Base-by-base conservation (phyloP, 108 stramenopile genomes). In the Fistulifera solaris region DNA sequence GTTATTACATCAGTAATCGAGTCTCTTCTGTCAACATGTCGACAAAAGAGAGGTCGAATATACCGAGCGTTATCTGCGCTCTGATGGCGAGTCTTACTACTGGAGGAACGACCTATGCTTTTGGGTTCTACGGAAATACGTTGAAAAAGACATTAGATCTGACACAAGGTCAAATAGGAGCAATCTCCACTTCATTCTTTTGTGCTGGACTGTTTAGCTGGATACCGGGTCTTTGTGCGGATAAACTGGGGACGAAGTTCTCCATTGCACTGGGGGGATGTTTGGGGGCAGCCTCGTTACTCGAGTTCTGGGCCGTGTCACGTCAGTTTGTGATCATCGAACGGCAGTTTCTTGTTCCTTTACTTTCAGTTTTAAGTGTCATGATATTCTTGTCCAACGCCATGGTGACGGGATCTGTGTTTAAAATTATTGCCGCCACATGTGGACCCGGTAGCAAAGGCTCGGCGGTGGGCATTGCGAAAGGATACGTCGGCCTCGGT, bases 401-500 rank as follows among this genome's bases (percentile, higher is more conserved):
- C 0, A 58, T 90, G 25, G 68, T 90, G 10, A 86, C 85, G 1
- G 89, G 85, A 1, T 62, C 72, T 35, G 89, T 90, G 15, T 90
- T 90, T 59, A 90, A 90, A 52, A 65, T 84, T 19, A 77, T 90
- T 44, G 78, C 81, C 15, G 68, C 72, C 21, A 67, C 56, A 45
- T 78, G 78, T 54, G 79, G 77, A 0, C 63, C 68, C 13, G 82
- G 81, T 17, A 76, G 71, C 26, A 90, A 86, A 51, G 89, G 89
- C 24, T 71, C 63, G 24, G 89, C 83, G 7, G 89, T 90, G 17
- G 89, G 89, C 19, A 69, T 79, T 56, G 89, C 89, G 54, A 90
- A 90, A 69, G 89, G 85, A 16, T 90, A 83, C 58, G 89, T 90
- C 1, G 89, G 89, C 15, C 59, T 90, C 25, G 89, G 89, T 4